Conservation (phyloP, 805 yeast genomes). For the Kregervanrija fluxuum region DNA sequence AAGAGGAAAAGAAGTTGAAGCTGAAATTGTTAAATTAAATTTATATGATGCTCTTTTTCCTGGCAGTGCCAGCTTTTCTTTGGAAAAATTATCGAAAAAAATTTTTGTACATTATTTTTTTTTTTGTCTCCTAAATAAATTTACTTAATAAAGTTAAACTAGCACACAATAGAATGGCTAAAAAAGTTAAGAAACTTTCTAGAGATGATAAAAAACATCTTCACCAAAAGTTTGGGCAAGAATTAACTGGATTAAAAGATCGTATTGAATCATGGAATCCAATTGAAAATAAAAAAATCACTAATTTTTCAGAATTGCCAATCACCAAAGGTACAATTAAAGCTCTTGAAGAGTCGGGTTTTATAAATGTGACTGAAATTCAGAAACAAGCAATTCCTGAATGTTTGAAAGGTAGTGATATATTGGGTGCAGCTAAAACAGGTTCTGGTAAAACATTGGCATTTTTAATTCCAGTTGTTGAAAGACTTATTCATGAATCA, state of each 20-base stretch:
- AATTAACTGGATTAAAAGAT: conserved; percentile 37
- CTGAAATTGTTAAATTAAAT: too few relatives aligned
- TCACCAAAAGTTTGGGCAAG: conserved; percentile 27
- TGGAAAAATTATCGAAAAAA: too few relatives aligned
- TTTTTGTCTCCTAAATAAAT: conserved; percentile 1
- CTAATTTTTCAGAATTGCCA: conserved; percentile 74
- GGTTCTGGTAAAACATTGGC: conserved; percentile 91
- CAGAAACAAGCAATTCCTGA: conserved; percentile 74
- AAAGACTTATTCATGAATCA: conserved; percentile 55
- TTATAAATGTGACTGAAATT: conserved; percentile 74
- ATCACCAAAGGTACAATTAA: conserved; percentile 52
- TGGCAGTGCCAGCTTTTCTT: too few relatives aligned
- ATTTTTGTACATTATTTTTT: background rate
- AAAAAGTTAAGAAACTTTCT: conserved; percentile 20
- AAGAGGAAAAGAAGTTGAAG: conserved; percentile 13
- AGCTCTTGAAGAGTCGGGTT: conserved; percentile 77
- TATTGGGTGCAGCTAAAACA: conserved; percentile 84
- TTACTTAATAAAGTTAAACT: background rate
- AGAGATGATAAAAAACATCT: conserved; percentile 23
- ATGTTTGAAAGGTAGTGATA: conserved; percentile 69
- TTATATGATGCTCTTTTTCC: too few relatives aligned
- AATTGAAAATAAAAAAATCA: conserved; percentile 24
- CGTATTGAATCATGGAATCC: conserved; percentile 50
- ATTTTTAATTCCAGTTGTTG: conserved; percentile 74
- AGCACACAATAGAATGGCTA: conserved; percentile 19